Conservation (phyloP, 2,329 filamentous ascomycete species). For the Monilinia aucupariae region DNA sequence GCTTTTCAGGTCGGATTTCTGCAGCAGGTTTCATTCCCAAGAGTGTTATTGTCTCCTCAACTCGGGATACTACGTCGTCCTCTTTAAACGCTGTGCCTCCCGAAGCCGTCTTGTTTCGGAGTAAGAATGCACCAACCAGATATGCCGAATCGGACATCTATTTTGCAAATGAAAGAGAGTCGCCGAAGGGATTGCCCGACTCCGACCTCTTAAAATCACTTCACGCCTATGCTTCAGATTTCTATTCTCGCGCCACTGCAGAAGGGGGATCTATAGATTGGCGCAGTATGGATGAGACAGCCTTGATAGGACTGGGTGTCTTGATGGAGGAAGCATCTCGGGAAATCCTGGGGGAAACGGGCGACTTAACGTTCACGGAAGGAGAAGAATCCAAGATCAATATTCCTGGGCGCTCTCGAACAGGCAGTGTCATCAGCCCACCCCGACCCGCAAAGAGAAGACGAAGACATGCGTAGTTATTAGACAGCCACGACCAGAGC, state of each 20-base stretch:
- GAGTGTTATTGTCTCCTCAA: constrained; percentile 25
- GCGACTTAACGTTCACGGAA: constrained; percentile 69
- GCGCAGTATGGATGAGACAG: constrained; percentile 71
- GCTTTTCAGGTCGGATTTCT: constrained; percentile 38
- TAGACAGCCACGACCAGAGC: constrained; percentile 11
- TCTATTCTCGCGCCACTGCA: constrained; percentile 45
- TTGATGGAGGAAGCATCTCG: constrained; percentile 65
- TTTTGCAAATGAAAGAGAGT: constrained; percentile 54
- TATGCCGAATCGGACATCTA: constrained; percentile 70
- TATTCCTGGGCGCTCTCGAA: not conserved
- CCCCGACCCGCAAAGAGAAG: constrained; percentile 10
- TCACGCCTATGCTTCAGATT: constrained; percentile 62
- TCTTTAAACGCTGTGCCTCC: constrained; percentile 47
- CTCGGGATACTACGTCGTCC: constrained; percentile 32
- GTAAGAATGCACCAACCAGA: constrained; percentile 56
- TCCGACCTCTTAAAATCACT: constrained; percentile 65
- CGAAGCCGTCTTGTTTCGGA: constrained; percentile 66
- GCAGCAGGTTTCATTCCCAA: constrained; percentile 40
- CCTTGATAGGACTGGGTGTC: constrained; percentile 68
- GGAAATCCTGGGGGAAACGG: constrained; percentile 56
- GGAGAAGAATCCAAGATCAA: constrained; percentile 32
- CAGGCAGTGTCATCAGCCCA: constrained; percentile 7
- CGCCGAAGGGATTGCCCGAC: constrained; percentile 54
- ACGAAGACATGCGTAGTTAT: constrained; percentile 2
- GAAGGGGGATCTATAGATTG: constrained; percentile 37